phyloP scores from a whole-genome alignment of 2,329 filamentous ascomycete species.

The Emergomyces orientalis region DNA sequence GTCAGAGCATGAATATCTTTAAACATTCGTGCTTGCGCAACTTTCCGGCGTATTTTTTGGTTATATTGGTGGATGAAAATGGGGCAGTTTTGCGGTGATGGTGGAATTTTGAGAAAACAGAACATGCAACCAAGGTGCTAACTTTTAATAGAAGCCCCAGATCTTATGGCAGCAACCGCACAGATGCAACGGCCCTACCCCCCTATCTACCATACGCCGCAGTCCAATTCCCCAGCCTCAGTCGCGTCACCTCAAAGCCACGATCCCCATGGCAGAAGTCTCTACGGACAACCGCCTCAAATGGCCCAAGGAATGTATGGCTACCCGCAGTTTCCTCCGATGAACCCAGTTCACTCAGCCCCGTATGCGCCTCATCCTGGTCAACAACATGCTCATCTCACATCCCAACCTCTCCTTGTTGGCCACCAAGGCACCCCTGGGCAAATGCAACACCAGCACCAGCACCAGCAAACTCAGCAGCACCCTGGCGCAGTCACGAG shows the following conservation, averaged over 20 bases:
- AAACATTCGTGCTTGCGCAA: background rate
- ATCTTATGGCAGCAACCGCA: conserved; percentile 55
- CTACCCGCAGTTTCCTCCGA: conserved; percentile 49
- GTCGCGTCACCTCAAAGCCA: conserved; percentile 82
- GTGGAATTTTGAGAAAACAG: conserved; percentile 12
- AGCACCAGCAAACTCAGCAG: conserved; percentile 34
- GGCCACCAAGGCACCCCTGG: conserved; percentile 35
- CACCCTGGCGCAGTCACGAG: conserved; percentile 56
- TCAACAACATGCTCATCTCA: conserved; percentile 48
- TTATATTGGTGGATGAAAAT: background rate
- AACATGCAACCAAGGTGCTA: background rate
- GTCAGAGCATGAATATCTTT: background rate
- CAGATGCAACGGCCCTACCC: conserved; percentile 67
- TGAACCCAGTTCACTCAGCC: conserved; percentile 45
- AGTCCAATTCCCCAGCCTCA: conserved; percentile 88
- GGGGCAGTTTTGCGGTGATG: too few relatives aligned
- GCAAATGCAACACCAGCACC: conserved; percentile 39
- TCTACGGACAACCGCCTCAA: conserved; percentile 77
- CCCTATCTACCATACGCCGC: conserved; percentile 89
- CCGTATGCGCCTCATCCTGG: conserved; percentile 49
- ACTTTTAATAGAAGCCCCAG: conserved; percentile 57
- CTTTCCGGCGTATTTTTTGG: background rate
- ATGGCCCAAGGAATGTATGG: conserved; percentile 80
- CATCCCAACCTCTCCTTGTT: conserved; percentile 46
- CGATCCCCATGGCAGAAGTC: conserved; percentile 71